Conservation (phyloP, 441 rosid genomes). For the Breynia disticha region DNA sequence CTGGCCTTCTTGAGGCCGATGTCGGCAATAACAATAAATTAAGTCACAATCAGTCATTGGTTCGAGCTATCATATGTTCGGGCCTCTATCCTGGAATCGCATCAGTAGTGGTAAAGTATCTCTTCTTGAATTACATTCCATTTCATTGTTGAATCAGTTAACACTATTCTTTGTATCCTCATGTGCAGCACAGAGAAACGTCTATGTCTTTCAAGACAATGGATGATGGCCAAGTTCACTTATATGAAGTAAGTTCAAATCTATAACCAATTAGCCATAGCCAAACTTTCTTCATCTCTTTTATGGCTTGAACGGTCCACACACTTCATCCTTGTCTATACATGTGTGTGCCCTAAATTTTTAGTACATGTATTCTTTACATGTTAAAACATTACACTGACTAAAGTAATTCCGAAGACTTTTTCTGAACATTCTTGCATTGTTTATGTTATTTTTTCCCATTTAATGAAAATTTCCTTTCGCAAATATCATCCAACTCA, state of each 20-base stretch:
- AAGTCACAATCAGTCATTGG: constrained; percentile 87
- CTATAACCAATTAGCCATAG: not conserved
- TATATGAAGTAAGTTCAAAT: constrained; percentile 58
- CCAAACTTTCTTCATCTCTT: not conserved
- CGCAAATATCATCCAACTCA: no score
- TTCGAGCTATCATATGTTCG: constrained; percentile 92
- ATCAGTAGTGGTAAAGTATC: constrained; percentile 71
- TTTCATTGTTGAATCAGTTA: constrained; percentile 4
- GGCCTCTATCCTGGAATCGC: constrained; percentile 97
- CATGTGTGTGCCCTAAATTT: no score
- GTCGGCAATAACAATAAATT: constrained; percentile 57
- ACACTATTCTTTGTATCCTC: constrained; percentile 12
- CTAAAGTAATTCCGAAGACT: no score
- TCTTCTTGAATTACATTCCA: constrained; percentile 8
- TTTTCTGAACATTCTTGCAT: no score
- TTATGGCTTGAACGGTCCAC: not conserved
- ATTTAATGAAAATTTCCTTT: no score
- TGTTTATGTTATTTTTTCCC: no score
- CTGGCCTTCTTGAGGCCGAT: constrained; percentile 64
- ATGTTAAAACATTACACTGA: no score
- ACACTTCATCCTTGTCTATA: no score
- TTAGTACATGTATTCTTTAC: no score
- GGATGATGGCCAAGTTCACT: constrained; percentile 94
- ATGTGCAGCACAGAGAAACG: constrained; percentile 79
- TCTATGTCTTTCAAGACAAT: constrained; percentile 96